These are phyloP conservation scores for Lippia alba DNA, from an alignment of 305 asterid genomes.

Conservation along the genomic window DNA sequence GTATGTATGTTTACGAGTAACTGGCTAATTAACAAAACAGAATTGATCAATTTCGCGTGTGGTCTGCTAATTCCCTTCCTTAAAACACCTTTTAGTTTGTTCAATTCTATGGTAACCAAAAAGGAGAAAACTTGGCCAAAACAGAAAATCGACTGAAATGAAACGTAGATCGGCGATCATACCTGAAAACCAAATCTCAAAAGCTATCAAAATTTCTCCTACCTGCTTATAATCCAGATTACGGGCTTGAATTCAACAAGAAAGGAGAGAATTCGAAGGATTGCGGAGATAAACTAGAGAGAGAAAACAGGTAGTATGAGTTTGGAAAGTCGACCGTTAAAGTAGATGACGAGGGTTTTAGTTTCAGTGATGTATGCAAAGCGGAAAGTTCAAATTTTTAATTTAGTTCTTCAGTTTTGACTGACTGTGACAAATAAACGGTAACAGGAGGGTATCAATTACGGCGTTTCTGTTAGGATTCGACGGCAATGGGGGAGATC, in stretches of 20 bases:
- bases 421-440: too few species aligned
- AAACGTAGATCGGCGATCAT: conserved; percentile 22
- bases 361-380: neutral
- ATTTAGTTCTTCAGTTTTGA: too few species aligned
- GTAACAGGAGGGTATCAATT: too few species aligned
- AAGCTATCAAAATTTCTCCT: neutral
- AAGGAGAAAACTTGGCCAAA: neutral
- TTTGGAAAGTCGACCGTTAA: conserved; percentile 43
- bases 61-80: neutral
- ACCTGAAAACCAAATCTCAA: conserved; percentile 32
- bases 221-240: conserved; percentile 23
- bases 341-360: conserved; percentile 28
- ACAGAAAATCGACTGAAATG: neutral
- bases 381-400: neutral
- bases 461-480: too few species aligned
- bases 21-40: conserved; percentile 2
- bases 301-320: conserved; percentile 9
- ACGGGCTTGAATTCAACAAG: conserved; percentile 19
- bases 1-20: conserved; percentile 4
- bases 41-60: neutral
- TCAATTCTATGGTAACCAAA: neutral
- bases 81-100: neutral
- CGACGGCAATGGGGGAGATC: too few species aligned
- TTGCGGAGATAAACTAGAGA: conserved; percentile 22
- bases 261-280: neutral